phyloP scores from a whole-genome alignment of 768 basidiomycete genomes.

The Mycena galericulata region DNA sequence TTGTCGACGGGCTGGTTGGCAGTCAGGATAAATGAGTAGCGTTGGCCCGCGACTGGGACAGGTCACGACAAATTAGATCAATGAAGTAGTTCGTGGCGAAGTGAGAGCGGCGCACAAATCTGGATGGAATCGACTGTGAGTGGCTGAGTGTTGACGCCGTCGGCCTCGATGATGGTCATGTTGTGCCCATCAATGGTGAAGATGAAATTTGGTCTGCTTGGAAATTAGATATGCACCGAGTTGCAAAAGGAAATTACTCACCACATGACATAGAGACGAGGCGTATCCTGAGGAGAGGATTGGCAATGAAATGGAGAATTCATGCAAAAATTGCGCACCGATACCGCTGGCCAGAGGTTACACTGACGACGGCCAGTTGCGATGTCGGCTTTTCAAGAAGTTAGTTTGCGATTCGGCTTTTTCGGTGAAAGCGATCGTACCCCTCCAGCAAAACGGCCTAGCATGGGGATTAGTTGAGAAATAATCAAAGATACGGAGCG shows the following conservation, averaged over 20 bases:
- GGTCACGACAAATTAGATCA: not conserved
- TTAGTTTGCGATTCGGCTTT: not conserved
- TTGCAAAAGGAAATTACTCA: not conserved
- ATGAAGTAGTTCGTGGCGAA: not conserved
- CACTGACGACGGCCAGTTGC: conserved; percentile 49
- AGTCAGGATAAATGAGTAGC: conserved; percentile 57
- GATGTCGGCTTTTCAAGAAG: conserved; percentile 10
- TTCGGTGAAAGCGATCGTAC: not conserved
- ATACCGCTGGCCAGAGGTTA: conserved; percentile 48
- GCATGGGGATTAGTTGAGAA: too few relatives aligned
- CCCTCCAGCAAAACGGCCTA: conserved; percentile 20
- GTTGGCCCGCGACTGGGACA: conserved; percentile 43
- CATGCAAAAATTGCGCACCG: conserved; percentile 44
- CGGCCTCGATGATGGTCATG: conserved; percentile 67
- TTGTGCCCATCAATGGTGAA: conserved; percentile 61
- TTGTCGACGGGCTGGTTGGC: conserved; percentile 61
- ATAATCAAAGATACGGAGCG: too few relatives aligned
- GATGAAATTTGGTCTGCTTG: conserved; percentile 45
- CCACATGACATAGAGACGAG: conserved; percentile 16
- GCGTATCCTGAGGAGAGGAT: conserved; percentile 1
- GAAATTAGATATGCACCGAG: not conserved
- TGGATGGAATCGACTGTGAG: conserved; percentile 56
- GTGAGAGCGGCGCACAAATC: conserved; percentile 52
- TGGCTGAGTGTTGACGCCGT: conserved; percentile 57
- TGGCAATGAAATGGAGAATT: not conserved